Base-by-base conservation (phyloP, 164 flowering plant species). In the Macadamia tetraphylla region DNA sequence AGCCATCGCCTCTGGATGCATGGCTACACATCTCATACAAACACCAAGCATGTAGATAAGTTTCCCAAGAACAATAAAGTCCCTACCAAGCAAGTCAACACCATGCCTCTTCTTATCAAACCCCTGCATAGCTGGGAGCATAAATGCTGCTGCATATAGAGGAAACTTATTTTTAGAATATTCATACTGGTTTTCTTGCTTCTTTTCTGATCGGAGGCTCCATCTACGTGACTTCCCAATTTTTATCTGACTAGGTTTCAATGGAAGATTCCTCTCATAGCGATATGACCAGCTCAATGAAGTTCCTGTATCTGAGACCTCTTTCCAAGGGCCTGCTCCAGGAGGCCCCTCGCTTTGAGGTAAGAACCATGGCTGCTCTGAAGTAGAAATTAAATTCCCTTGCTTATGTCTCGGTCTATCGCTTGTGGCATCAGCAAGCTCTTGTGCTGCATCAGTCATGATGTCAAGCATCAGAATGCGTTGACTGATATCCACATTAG, bases 1-100 rank as follows among this genome's bases (percentile, higher is more conserved):
- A 53, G 87, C 89, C 61, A 95, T 85, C 67, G 98, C 98, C 77
- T 94, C 99, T 2, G 99, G 98, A 81, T 94, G 98, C 96, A 94
- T 75, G 70, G 94, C 84, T 71, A 88, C 81, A 76, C 94, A 90
- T 80, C 84, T 92, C 79, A 94, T 94, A 71, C 98, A 90, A 67
- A 89, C 83, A 64, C 94, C 98, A 73, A 92, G 97, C 94, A 89
- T 92, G 76, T 94, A 77, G 51, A 92, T 77, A 66, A 94, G 96
- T 77, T 90, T 94, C 58, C 99, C 99, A 58, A 94, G 84, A 66
- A 94, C 93, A 68, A 94, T 68, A 75, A 90, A 92, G 75, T 92
- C 99, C 79, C 90, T 76, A 31, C 87, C 96, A 66, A 94, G 84
- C 78, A 94, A 83, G 79, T 94, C 98, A 76, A 94, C 95, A 59